Evolutionary conservation across 441 rosid species (phyloP).

Genomic region (Eutrema salsugineum): DNA sequence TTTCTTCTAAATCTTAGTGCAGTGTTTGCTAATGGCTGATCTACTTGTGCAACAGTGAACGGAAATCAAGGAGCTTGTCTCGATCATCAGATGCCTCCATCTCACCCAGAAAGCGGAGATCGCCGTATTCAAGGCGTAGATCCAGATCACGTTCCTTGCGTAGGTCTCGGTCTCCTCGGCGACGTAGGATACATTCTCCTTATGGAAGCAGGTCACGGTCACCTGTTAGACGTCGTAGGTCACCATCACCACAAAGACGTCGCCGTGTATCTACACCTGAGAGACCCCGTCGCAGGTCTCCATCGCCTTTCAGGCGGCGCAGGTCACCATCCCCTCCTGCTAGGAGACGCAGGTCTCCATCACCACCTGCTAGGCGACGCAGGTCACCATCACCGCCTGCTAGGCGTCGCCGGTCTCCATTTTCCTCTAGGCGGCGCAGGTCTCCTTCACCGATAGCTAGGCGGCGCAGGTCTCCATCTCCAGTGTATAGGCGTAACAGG

Average conservation of each 20-base stretch:
- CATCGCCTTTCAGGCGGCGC: conserved; percentile 25
- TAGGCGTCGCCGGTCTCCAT: conserved; percentile 29
- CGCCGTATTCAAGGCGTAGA: conserved; percentile 24
- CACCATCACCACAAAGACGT: conserved; percentile 27
- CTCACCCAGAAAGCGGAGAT: conserved; percentile 50
- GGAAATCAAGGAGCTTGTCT: conserved; percentile 66
- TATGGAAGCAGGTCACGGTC: conserved; percentile 38
- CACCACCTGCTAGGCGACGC: conserved; percentile 26
- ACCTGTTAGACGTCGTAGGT: conserved; percentile 32
- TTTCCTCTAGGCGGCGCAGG: conserved; percentile 29
- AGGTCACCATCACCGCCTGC: conserved; percentile 47
- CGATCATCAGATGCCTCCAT: conserved; percentile 50
- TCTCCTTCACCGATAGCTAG: conserved; percentile 43
- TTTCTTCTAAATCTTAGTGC: neutral
- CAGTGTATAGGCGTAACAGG: conserved; percentile 23
- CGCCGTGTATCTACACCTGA: conserved; percentile 36
- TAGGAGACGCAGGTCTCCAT: conserved; percentile 38
- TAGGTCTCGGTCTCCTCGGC: conserved; percentile 46
- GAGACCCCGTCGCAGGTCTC: conserved; percentile 36
- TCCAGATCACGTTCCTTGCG: conserved; percentile 40
- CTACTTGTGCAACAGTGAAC: conserved; percentile 36
- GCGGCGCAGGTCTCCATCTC: conserved; percentile 33
- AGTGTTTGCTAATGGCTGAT: conserved; percentile 16
- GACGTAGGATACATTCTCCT: conserved; percentile 38
- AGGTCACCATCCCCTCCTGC: conserved; percentile 29